phyloP scores from a whole-genome alignment of 371 early-diverging fungal species.

The Rhizopus delemar region DNA sequence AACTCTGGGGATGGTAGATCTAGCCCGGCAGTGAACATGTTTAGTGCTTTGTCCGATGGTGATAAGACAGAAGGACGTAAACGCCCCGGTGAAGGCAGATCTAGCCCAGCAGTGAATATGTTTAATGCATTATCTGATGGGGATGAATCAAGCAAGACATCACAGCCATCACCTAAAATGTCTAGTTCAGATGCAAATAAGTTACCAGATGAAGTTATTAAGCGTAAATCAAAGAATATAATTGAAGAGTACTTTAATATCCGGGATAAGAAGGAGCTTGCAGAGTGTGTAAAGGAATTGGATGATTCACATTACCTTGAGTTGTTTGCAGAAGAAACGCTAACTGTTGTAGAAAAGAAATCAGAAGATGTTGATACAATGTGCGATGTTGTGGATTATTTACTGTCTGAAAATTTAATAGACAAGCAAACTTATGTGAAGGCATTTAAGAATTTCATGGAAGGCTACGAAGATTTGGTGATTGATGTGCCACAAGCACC shows the following conservation, averaged over 20 bases:
- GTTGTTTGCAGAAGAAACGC: slow-evolving; percentile 46
- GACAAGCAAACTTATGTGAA: slow-evolving; percentile 39
- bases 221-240: slow-evolving; percentile 68
- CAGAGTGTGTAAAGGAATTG: slow-evolving; percentile 75
- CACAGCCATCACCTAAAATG: slow-evolving; percentile 37
- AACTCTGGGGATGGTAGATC: slow-evolving; percentile 27
- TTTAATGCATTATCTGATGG: slow-evolving; percentile 55
- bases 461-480: slow-evolving; percentile 73
- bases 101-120: slow-evolving; percentile 56
- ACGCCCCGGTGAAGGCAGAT: slow-evolving; percentile 22
- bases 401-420: slow-evolving; percentile 44
- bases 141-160: slow-evolving; percentile 26
- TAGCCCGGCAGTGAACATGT: slow-evolving; percentile 58
- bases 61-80: slow-evolving; percentile 44
- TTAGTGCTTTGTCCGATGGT: slow-evolving; percentile 48
- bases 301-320: slow-evolving; percentile 55
- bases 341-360: slow-evolving; percentile 58
- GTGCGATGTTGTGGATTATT: slow-evolving; percentile 49
- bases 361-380: slow-evolving; percentile 59
- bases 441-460: slow-evolving; percentile 66
- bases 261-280: slow-evolving; percentile 52
- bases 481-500: slow-evolving; percentile 83
- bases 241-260: slow-evolving; percentile 70
- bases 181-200: slow-evolving; percentile 29
- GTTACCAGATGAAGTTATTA: slow-evolving; percentile 52